Conservation (phyloP, 306 rosid genomes). For the Cucurbita moschata region DNA sequence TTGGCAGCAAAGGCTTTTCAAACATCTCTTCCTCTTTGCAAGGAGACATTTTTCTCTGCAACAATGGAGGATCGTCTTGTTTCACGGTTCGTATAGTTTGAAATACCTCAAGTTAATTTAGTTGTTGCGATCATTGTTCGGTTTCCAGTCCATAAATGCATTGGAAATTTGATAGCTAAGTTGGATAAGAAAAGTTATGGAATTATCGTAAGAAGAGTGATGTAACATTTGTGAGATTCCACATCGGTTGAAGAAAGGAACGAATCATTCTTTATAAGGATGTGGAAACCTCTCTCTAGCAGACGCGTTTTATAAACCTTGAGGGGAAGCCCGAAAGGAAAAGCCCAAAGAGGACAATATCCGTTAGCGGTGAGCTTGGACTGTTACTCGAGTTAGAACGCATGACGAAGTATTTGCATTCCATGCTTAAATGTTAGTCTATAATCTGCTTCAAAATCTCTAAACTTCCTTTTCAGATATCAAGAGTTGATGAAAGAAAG, state of each 20-base stretch:
- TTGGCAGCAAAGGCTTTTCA: slow-evolving; percentile 85
- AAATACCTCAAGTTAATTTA: neutral
- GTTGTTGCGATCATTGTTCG: neutral
- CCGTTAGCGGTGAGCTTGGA: too few species aligned
- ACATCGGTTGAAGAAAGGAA: too few species aligned
- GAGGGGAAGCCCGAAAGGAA: too few species aligned
- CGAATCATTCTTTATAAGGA: too few species aligned
- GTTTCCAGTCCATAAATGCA: neutral
- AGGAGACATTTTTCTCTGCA: slow-evolving; percentile 75
- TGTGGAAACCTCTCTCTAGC: too few species aligned
- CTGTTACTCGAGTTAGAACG: neutral
- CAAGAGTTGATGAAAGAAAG: slow-evolving; percentile 85
- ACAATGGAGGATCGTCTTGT: slow-evolving; percentile 62
- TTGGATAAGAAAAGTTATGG: neutral
- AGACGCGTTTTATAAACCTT: too few species aligned
- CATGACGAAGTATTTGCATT: neutral
- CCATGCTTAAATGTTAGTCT: neutral
- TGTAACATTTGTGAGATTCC: too few species aligned
- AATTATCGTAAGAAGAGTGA: neutral
- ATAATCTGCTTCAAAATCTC: neutral
- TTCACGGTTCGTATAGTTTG: slow-evolving; percentile 38
- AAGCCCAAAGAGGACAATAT: too few species aligned
- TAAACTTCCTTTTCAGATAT: slow-evolving; percentile 30
- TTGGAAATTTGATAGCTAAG: neutral
- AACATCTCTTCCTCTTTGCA: slow-evolving; percentile 67